These are phyloP conservation scores for Pleurotus ostreatus DNA, from an alignment of 768 basidiomycete species.

Conservation along the genomic window DNA sequence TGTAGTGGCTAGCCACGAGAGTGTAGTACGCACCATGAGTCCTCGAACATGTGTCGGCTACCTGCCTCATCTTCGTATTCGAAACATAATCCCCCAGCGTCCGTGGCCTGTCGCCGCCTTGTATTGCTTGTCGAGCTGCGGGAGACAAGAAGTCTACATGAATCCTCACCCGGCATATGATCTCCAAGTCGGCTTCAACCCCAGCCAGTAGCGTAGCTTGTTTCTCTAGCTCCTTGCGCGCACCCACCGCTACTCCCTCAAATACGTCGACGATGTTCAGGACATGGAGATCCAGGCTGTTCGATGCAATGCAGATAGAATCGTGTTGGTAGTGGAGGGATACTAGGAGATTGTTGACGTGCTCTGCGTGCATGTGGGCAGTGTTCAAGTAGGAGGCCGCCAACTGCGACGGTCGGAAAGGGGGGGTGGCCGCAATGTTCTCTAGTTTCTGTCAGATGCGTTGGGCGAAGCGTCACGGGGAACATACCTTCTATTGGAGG, in stretches of 20 bases:
- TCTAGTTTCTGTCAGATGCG: slow-evolving; percentile 32
- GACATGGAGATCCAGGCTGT: slow-evolving; percentile 66
- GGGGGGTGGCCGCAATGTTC: slow-evolving; percentile 63
- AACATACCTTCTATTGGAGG: slow-evolving; percentile 67
- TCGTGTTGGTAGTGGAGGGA: slow-evolving; percentile 65
- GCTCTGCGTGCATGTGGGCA: slow-evolving; percentile 61
- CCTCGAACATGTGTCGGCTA: slow-evolving; percentile 64
- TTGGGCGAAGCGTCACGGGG: not conserved
- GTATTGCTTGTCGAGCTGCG: slow-evolving; percentile 63
- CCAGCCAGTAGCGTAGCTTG: slow-evolving; percentile 61
- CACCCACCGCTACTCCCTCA: slow-evolving; percentile 50
- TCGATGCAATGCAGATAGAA: slow-evolving; percentile 69
- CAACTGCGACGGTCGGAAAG: slow-evolving; percentile 62
- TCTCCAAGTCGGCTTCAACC: slow-evolving; percentile 67
- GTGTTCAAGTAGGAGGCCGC: slow-evolving; percentile 63
- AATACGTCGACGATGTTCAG: slow-evolving; percentile 70
- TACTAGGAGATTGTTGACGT: slow-evolving; percentile 45
- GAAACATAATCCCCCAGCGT: slow-evolving; percentile 82
- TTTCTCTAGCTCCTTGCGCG: slow-evolving; percentile 63
- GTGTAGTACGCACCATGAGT: slow-evolving; percentile 56
- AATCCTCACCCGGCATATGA: slow-evolving; percentile 61
- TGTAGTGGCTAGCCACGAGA: not conserved
- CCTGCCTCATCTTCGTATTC: slow-evolving; percentile 72
- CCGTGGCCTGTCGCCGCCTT: slow-evolving; percentile 62
- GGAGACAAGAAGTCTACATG: slow-evolving; percentile 75